These are phyloP conservation scores for Trametes cubensis DNA, from an alignment of 768 basidiomycete species.

Conservation along the genomic window DNA sequence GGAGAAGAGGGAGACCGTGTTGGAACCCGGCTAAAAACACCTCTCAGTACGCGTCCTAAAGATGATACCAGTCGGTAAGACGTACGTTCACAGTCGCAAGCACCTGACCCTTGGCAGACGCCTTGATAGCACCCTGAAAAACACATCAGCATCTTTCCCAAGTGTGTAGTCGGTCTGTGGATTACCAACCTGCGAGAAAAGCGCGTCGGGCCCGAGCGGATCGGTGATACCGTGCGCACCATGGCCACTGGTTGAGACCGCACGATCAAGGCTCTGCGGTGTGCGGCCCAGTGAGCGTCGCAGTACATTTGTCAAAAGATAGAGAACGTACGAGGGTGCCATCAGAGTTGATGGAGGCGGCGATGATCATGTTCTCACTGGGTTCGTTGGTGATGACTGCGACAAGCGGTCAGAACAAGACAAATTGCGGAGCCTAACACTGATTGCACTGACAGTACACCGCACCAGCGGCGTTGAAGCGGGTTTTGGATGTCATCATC, in stretches of 20 bases:
- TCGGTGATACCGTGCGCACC: slow-evolving; percentile 25
- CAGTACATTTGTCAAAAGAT: no score
- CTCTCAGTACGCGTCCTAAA: not conserved
- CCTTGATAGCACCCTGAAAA: slow-evolving; percentile 28
- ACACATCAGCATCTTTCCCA: not conserved
- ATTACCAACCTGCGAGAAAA: slow-evolving; percentile 26
- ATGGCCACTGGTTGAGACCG: slow-evolving; percentile 24
- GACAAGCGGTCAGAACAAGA: not conserved
- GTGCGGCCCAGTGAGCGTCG: not conserved
- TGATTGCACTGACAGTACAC: slow-evolving; percentile 15
- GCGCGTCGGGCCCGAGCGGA: slow-evolving; percentile 26
- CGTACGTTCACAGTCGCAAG: slow-evolving; percentile 30
- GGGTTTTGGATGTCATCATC: slow-evolving; percentile 17
- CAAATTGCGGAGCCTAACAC: no score
- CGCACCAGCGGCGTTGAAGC: slow-evolving; percentile 15
- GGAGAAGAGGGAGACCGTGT: slow-evolving; percentile 32
- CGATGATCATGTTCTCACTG: slow-evolving; percentile 46
- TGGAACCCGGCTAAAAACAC: slow-evolving; percentile 29
- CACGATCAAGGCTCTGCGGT: slow-evolving; percentile 24
- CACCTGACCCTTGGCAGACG: slow-evolving; percentile 26
- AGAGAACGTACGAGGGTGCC: slow-evolving; percentile 43
- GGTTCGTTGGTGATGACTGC: slow-evolving; percentile 56
- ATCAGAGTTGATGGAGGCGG: slow-evolving; percentile 44
- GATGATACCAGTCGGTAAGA: not conserved
- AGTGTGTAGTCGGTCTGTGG: not conserved